Percentiles rank a stretch among this genome's conserved stretches.
Evolutionary conservation across 2,329 filamentous ascomycete species (phyloP).

Genomic region (Hymenoscyphus infarciens): DNA sequence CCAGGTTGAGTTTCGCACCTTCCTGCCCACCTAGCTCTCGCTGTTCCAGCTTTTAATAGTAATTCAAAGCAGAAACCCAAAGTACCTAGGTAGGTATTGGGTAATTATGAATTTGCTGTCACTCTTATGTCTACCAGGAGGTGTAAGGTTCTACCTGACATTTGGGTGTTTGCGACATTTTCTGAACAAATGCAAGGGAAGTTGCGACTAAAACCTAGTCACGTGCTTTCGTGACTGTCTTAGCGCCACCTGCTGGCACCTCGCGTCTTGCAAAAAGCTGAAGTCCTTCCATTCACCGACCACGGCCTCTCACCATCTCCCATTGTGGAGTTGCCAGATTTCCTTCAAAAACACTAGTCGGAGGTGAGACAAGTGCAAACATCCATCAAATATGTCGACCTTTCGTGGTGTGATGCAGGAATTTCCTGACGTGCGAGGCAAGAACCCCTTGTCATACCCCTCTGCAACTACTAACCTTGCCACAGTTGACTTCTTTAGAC

Average conservation of each 20-base stretch:
- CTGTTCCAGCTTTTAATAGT: no score
- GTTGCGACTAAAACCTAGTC: no score
- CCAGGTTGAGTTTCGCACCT: no score
- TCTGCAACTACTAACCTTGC: constrained; percentile 1
- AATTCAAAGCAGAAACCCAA: no score
- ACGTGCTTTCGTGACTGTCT: no score
- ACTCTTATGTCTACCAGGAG: no score
- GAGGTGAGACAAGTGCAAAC: not conserved
- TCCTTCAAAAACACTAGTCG: not conserved
- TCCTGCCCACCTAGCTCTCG: no score
- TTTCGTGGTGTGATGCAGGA: constrained; percentile 71
- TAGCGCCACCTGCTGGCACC: not conserved
- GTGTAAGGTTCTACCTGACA: no score
- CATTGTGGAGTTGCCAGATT: not conserved
- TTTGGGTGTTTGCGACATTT: no score
- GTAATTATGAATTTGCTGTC: no score
- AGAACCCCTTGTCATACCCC: constrained; percentile 19
- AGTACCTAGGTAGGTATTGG: no score
- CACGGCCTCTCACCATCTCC: not conserved
- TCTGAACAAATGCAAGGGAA: no score
- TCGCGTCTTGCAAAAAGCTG: not conserved
- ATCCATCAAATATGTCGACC: constrained; percentile 60
- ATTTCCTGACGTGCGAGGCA: constrained; percentile 74
- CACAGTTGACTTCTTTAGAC: constrained; percentile 77
- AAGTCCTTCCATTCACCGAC: not conserved